Percentiles rank a stretch among this genome's conserved stretches.
Evolutionary conservation across 805 yeast species (phyloP).

Genomic region (Teunomyces cretensis): DNA sequence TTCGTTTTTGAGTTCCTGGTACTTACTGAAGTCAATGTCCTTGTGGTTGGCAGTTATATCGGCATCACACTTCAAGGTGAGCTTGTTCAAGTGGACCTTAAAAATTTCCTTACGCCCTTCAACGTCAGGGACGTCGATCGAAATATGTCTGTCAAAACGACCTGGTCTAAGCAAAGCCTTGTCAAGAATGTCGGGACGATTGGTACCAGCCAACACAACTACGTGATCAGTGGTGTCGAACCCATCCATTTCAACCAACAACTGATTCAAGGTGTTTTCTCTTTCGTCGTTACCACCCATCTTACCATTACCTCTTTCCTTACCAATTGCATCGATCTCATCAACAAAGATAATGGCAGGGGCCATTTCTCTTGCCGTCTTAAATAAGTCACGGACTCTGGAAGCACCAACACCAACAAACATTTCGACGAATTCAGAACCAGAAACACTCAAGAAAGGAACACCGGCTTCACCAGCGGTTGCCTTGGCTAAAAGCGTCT

Average conservation of each 20-base stretch:
- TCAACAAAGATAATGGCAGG: constrained; percentile 91
- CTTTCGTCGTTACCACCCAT: constrained; percentile 89
- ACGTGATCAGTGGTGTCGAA: constrained; percentile 85
- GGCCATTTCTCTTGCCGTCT: constrained; percentile 84
- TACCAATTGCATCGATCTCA: constrained; percentile 96
- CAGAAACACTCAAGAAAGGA: constrained; percentile 87
- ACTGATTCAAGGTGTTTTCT: constrained; percentile 88
- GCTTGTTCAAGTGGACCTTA: constrained; percentile 69
- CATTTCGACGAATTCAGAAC: constrained; percentile 96
- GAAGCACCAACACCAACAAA: constrained; percentile 96
- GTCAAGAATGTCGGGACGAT: constrained; percentile 88
- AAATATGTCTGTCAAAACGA: constrained; percentile 86
- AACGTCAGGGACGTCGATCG: constrained; percentile 82
- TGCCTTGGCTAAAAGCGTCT: constrained; percentile 87
- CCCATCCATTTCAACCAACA: constrained; percentile 95
- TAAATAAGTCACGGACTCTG: constrained; percentile 88
- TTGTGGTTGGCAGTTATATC: constrained; percentile 34
- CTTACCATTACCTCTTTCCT: constrained; percentile 69
- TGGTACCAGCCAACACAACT: constrained; percentile 93
- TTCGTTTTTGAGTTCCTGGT: constrained; percentile 38
- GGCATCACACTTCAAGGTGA: constrained; percentile 46
- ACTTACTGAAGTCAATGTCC: constrained; percentile 39
- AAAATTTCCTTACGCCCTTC: constrained; percentile 88
- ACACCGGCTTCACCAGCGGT: constrained; percentile 97
- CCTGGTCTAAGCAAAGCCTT: constrained; percentile 92